Percentiles rank a stretch among this genome's conserved stretches.
Conservation (phyloP, 1,139 yeast genomes). For the Debaryomycetaceae sp. region DNA sequence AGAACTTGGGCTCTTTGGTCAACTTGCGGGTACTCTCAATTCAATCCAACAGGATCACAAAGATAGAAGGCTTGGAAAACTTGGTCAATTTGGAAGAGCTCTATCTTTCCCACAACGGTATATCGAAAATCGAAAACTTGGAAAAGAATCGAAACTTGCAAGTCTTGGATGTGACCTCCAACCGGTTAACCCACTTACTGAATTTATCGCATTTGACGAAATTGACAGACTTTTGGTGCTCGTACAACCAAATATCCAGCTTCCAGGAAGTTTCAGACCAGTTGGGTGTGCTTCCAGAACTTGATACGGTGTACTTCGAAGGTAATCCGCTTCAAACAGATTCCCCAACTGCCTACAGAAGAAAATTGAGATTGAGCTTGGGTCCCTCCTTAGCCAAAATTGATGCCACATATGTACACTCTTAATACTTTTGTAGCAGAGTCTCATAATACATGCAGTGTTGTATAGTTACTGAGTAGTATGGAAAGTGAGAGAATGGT, state of each 20-base stretch:
- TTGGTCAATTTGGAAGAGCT: slow-evolving; percentile 76
- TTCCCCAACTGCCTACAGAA: slow-evolving; percentile 77
- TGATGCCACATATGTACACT: slow-evolving; percentile 74
- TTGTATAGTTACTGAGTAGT: no score
- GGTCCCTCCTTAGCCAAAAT: slow-evolving; percentile 78
- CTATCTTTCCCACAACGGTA: slow-evolving; percentile 83
- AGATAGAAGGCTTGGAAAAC: slow-evolving; percentile 77
- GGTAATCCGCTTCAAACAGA: slow-evolving; percentile 83
- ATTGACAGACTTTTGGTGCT: slow-evolving; percentile 92
- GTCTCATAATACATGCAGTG: no score
- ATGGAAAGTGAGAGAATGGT: no score
- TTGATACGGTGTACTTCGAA: slow-evolving; percentile 92
- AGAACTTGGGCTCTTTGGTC: slow-evolving; percentile 57
- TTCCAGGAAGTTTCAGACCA: slow-evolving; percentile 69
- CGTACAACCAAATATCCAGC: slow-evolving; percentile 64
- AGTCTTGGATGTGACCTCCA: slow-evolving; percentile 79
- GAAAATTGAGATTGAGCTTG: slow-evolving; percentile 71
- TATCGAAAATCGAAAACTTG: slow-evolving; percentile 71
- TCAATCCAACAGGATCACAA: slow-evolving; percentile 79
- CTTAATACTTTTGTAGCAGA: background rate
- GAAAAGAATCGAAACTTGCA: slow-evolving; percentile 66
- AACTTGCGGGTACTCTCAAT: slow-evolving; percentile 78
- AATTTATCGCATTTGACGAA: slow-evolving; percentile 62
- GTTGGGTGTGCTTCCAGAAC: slow-evolving; percentile 55
- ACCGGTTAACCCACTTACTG: slow-evolving; percentile 58